Evolutionary conservation across 2,329 filamentous ascomycete genomes (phyloP).

Genomic region (Beauveria sp.): DNA sequence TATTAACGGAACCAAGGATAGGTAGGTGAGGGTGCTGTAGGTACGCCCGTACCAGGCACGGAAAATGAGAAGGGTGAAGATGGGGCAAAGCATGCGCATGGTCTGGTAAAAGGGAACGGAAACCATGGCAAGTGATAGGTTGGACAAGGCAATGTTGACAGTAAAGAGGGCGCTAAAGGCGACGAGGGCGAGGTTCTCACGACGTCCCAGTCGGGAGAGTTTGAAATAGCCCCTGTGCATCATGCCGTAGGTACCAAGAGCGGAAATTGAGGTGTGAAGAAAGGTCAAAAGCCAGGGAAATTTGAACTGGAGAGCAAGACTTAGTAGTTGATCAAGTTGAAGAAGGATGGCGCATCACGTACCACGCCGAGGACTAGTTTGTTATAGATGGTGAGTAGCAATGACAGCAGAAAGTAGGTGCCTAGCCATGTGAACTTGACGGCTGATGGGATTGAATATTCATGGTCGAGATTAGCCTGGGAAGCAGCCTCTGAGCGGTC

Average conservation of each 20-base stretch:
- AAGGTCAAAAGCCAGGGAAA: slow-evolving; percentile 56
- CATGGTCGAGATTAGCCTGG: slow-evolving; percentile 32
- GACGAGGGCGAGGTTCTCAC: slow-evolving; percentile 47
- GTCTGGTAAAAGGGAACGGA: slow-evolving; percentile 61
- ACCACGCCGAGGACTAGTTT: slow-evolving; percentile 48
- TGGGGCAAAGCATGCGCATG: slow-evolving; percentile 52
- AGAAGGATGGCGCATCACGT: slow-evolving; percentile 16
- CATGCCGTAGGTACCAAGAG: slow-evolving; percentile 46
- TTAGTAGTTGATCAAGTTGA: background rate
- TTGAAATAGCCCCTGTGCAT: slow-evolving; percentile 44
- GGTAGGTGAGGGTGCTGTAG: slow-evolving; percentile 49
- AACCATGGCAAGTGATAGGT: slow-evolving; percentile 53
- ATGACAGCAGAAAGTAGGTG: slow-evolving; percentile 43
- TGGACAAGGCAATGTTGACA: slow-evolving; percentile 57
- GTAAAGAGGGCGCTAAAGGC: slow-evolving; percentile 55
- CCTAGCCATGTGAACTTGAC: slow-evolving; percentile 43
- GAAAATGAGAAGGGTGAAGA: slow-evolving; percentile 56
- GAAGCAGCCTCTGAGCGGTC: slow-evolving; percentile 21
- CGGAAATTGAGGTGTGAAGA: slow-evolving; percentile 49
- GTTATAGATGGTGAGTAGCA: slow-evolving; percentile 49
- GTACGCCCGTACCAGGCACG: slow-evolving; percentile 45
- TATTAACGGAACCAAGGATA: slow-evolving; percentile 53
- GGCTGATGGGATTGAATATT: slow-evolving; percentile 36
- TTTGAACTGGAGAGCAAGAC: slow-evolving; percentile 35
- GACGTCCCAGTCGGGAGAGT: slow-evolving; percentile 41